Evolutionary conservation across 306 rosid genomes (phyloP), one percentile per base, ranked within the genome.

Genomic region (Myrica gale): DNA sequence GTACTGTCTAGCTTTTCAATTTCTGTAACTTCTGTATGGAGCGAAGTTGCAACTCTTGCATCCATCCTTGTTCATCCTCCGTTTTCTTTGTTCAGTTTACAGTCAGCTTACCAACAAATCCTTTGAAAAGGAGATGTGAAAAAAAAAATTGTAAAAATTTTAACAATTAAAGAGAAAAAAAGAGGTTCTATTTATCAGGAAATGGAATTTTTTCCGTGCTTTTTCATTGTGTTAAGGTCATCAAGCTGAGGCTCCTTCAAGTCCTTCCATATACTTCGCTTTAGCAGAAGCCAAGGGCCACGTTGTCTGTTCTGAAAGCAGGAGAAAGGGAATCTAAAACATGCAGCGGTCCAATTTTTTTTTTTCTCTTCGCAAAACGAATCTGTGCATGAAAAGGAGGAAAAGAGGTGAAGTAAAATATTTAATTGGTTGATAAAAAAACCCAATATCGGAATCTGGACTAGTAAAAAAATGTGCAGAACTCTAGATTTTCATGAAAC

Each of bases 11-110:
- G 89, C 74, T 82, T 83, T 79, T 32, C 68, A 63, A 80, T 69
- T 82, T 74, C 86, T 76, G 82, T 86, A 89, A 83, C 79, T 83
- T 80, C 74, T 87, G 89, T 84, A 86, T 79, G 78, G 90, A 67
- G 85, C 85, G 73, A 87, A 82, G 87, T 69, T 84, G 84, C 75
- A 74, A 79, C 37, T 63, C 82, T 69, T 73, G 76, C 73, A 53
- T 62, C 73, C 72, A 62, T 69, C 87, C 83, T 77, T 69, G 84
- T 73, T 80, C 84, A 61, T 77, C 61, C 67, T n/a, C 10, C 61
- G 1, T 26, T 69, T 45, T 50, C 61, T 74, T 57, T 41, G 58
- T 75, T 63, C 67, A 23, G 71, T 78, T 65, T 69, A 71, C 65
- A 66, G 58, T 76, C 39, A 65, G 16, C 70, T 69, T 70, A 69